phyloP scores from a whole-genome alignment of 2,329 filamentous ascomycete genomes.

The Colletotrichum costaricense region DNA sequence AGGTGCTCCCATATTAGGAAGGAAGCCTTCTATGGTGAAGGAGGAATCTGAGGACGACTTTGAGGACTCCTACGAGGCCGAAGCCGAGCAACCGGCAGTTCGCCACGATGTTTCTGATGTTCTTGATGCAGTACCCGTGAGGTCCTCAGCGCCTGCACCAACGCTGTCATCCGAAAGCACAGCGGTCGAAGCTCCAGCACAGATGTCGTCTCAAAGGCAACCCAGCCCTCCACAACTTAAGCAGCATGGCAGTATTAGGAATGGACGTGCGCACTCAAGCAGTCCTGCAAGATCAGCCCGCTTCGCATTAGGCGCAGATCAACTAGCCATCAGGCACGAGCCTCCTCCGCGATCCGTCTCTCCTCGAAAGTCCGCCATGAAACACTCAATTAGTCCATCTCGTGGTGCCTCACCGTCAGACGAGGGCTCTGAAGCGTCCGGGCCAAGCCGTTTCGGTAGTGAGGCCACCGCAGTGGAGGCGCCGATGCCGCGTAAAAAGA shows the following conservation, averaged over 20 bases:
- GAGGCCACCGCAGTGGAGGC: slow-evolving; percentile 46
- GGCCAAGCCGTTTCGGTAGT: slow-evolving; percentile 40
- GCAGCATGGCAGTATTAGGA: slow-evolving; percentile 36
- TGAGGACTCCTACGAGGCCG: slow-evolving; percentile 35
- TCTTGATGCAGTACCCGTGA: slow-evolving; percentile 50
- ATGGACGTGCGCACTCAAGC: slow-evolving; percentile 56
- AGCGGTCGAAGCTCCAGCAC: slow-evolving; percentile 27
- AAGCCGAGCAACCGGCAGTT: background rate
- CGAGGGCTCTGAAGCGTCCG: slow-evolving; percentile 58
- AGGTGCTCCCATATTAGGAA: slow-evolving; percentile 39
- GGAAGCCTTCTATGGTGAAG: slow-evolving; percentile 57
- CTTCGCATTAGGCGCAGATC: slow-evolving; percentile 70
- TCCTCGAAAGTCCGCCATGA: slow-evolving; percentile 82
- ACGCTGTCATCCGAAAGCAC: slow-evolving; percentile 24
- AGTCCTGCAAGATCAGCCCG: slow-evolving; percentile 77
- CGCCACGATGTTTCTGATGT: slow-evolving; percentile 35
- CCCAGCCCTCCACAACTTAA: slow-evolving; percentile 16
- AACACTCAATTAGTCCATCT: slow-evolving; percentile 67
- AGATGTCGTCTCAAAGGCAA: slow-evolving; percentile 22
- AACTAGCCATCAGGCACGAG: slow-evolving; percentile 70
- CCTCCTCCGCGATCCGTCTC: slow-evolving; percentile 79
- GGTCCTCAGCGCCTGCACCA: slow-evolving; percentile 35
- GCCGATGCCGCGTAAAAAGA: slow-evolving; percentile 66
- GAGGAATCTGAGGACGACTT: slow-evolving; percentile 59
- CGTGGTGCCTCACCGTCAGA: slow-evolving; percentile 63